phyloP scores from a whole-genome alignment of 352 stramenopile species.

The Globisporangium alternatum region DNA sequence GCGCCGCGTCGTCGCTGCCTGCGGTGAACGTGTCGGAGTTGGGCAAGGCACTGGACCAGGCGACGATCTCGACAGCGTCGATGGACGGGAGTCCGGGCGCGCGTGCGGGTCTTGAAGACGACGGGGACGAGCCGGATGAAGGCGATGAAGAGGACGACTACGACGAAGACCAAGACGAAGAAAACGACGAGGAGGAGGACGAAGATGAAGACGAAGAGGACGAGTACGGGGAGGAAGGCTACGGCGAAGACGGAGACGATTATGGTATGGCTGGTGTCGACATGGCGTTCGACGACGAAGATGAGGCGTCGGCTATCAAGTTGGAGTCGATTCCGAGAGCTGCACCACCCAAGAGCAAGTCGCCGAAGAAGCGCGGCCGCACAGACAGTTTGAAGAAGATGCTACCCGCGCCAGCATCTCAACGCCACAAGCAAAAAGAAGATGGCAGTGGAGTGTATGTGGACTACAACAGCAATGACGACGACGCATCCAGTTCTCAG shows the following conservation, averaged over 20 bases:
- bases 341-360: constrained; percentile 33
- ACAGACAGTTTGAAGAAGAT: constrained; percentile 82
- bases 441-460: constrained; percentile 8
- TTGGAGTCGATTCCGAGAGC: constrained; percentile 2
- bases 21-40: constrained; percentile 61
- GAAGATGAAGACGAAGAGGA: constrained; percentile 13
- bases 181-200: constrained; percentile 1
- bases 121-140: constrained; percentile 17
- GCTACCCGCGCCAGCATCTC: constrained; percentile 57
- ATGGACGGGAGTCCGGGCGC: constrained; percentile 13
- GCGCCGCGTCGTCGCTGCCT: constrained; percentile 11
- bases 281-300: constrained; percentile 10
- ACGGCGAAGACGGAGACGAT: constrained; percentile 21
- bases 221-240: constrained; percentile 17
- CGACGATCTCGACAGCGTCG: constrained; percentile 54
- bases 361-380: constrained; percentile 81
- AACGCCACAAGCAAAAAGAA: constrained; percentile 59
- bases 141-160: constrained; percentile 15
- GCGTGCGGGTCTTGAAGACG: constrained; percentile 6
- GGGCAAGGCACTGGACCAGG: constrained; percentile 69
- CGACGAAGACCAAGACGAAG: constrained; percentile 15
- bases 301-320: constrained; percentile 19
- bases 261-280: constrained; percentile 10
- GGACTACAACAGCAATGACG: neutral
- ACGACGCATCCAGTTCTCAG: constrained; percentile 5